Base-by-base conservation (phyloP, 139 green algal genomes). In the Chlorella sp. region DNA sequence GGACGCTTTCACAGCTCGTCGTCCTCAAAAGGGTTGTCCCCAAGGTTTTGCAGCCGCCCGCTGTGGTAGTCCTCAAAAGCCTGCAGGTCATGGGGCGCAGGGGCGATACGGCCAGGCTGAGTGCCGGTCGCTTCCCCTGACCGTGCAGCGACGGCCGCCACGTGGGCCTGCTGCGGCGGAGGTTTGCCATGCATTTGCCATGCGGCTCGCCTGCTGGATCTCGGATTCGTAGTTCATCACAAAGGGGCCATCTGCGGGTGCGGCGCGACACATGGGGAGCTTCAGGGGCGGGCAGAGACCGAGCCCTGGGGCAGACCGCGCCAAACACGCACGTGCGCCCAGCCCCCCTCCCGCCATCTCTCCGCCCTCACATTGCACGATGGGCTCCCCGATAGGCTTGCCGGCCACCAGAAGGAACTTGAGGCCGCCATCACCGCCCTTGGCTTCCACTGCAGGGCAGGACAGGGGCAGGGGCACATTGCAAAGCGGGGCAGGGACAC, bases 141-240 rank as follows among this genome's bases (percentile, higher is more conserved):
- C 21, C 6, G 2, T 36, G 21, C 6, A 19, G 17, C 4, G 53
- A 61, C 53, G 19, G 3, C 15, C 17, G 53, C 27, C 53, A 31
- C 53, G 53, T 2, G 53, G 53, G 2, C 21, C 15, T 60, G 51
- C 12, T 27, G 51, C 12, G 21, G 29, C 51, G 9, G 51, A n/a
- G 9, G 51, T 27, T 19, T 27, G 21, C 17, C 51, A 17, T n/a
- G 11, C 27, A 40, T 12, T 83, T 65, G 68, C 92, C 93, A 77
- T 96, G 5, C 8, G 1, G 75, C 95, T 96, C 1, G 93, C 93
- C 73, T 95, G 86, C 45, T 76, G 46, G 62, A 94, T 95, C 67
- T 95, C 90, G 35, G 77, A 40, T 48, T 86, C 46, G 27, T 82
- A 89, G 82, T 95, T 97, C 92, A 97, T 97, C 29, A 97, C 93